Evolutionary conservation across 2,329 filamentous ascomycete genomes (phyloP), one percentile per base, ranked within the genome.

Genomic region (Hysterium pulicare): DNA sequence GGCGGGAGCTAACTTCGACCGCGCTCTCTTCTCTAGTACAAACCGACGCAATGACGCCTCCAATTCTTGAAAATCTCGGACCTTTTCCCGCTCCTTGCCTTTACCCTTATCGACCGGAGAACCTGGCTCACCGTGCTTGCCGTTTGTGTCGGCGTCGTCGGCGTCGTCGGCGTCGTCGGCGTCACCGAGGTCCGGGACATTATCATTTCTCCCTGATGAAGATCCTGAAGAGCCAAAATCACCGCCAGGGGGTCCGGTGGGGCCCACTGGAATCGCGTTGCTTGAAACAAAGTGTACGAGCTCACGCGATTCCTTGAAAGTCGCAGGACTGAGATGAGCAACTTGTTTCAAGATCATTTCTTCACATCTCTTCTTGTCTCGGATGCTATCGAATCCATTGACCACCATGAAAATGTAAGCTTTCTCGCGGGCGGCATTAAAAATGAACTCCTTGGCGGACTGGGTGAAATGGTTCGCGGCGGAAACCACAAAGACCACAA

Each of bases 401-500:
- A 98, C 93, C 11, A 98, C 93, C 67, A 98, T 95, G 67, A 98
- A 98, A 49, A 98, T 90, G 62, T 98, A 98, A 0, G 93, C 91
- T 70, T 98, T 98, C 62, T 98, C 93, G 31, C 91, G 83, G 1
- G 93, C 93, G 2, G 93, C 93, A 38, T 91, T 91, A 75, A 87
- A 87, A 48, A 98, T 95, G 60, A 98, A 98, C 58, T 98, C 93
- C 68, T 87, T 94, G n/a, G 93, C 90, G 1, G 93, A 95, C 41
- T 95, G 82, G 0, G 93, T 98, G 62, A 98, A 97, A 68, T 98
- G 93, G 53, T 98, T 98, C 20, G 91, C 90, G 2, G 93, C 93
- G 9, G 90, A 96, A 4, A 98, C 93, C 24, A 98, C 93, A 57
- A 98, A 98, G 0, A 98, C 90, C 1, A 98, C 93, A 0, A 98